Evolutionary conservation across 495 filamentous ascomycete species (phyloP).

Genomic region (Podospora pseudoanserina): DNA sequence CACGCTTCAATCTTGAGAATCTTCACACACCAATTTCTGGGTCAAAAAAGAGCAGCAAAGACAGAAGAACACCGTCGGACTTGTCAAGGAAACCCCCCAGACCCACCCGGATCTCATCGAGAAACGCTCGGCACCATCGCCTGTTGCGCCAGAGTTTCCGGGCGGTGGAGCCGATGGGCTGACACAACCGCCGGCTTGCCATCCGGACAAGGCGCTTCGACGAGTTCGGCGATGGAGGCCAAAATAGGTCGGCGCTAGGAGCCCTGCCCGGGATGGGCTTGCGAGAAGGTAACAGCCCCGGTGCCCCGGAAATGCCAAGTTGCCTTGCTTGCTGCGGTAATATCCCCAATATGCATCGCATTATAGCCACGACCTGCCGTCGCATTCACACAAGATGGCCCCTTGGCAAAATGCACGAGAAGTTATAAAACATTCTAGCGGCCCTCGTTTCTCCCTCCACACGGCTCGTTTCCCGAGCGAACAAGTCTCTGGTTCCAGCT

Average conservation of each 20-base stretch:
- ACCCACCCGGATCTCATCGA: neutral
- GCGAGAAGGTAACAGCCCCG: neutral
- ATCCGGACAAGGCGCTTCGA: neutral
- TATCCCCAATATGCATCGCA: constrained; percentile 4
- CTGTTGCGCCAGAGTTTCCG: neutral
- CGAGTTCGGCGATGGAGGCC: neutral
- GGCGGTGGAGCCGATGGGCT: neutral
- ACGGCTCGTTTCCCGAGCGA: neutral
- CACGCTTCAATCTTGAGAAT: neutral
- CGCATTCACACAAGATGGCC: neutral
- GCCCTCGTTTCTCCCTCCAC: neutral
- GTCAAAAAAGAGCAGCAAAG: neutral
- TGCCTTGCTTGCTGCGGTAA: neutral
- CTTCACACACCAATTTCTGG: no score
- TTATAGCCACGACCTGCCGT: constrained; percentile 16
- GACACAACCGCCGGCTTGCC: neutral
- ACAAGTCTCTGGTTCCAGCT: constrained; percentile 1
- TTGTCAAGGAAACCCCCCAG: no score
- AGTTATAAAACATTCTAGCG: constrained; percentile 3
- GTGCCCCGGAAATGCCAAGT: constrained; percentile 6
- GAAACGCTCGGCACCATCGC: neutral
- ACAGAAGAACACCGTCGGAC: no score
- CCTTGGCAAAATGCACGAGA: neutral
- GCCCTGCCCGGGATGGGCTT: neutral
- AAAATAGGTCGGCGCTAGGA: neutral